Evolutionary conservation across 129 eudicot genomes (phyloP).

Genomic region (Smallanthus sonchifolius): DNA sequence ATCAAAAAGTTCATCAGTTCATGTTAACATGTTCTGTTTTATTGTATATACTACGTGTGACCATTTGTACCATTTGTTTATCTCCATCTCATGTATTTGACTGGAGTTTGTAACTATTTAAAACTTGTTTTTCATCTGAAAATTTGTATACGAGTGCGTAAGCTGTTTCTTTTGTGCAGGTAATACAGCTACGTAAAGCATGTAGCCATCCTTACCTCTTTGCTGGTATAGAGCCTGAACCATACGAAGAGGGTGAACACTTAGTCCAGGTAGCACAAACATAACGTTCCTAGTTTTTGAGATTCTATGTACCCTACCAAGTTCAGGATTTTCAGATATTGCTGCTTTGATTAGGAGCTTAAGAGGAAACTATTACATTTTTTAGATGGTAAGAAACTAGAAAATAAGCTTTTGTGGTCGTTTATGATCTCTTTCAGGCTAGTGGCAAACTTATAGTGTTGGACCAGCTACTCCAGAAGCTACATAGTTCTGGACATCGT

Average conservation of each 20-base stretch:
- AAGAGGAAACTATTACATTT: background rate
- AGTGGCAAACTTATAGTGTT: constrained; percentile 87
- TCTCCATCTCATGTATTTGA: constrained; percentile 6
- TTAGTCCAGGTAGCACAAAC: constrained; percentile 66
- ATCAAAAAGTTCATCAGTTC: background rate
- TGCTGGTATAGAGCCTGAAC: constrained; percentile 98
- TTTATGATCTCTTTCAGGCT: constrained; percentile 50
- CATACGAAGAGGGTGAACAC: constrained; percentile 98
- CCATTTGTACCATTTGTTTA: background rate
- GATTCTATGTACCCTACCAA: background rate
- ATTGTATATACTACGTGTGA: constrained; percentile 1
- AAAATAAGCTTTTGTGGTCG: background rate
- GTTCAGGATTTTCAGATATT: background rate
- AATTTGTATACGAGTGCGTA: background rate
- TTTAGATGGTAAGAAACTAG: background rate
- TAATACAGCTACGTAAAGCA: constrained; percentile 90
- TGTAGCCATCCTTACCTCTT: constrained; percentile 99
- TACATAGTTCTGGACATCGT: constrained; percentile 74
- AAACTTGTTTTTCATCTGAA: background rate
- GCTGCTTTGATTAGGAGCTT: constrained; percentile 9
- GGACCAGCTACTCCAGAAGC: constrained; percentile 79
- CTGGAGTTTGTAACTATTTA: background rate
- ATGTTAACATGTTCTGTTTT: background rate
- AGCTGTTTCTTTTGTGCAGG: constrained; percentile 41
- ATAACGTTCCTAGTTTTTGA: background rate